Base-by-base conservation (phyloP, 2,329 filamentous ascomycete species). In the Diaporthe australafricana region DNA sequence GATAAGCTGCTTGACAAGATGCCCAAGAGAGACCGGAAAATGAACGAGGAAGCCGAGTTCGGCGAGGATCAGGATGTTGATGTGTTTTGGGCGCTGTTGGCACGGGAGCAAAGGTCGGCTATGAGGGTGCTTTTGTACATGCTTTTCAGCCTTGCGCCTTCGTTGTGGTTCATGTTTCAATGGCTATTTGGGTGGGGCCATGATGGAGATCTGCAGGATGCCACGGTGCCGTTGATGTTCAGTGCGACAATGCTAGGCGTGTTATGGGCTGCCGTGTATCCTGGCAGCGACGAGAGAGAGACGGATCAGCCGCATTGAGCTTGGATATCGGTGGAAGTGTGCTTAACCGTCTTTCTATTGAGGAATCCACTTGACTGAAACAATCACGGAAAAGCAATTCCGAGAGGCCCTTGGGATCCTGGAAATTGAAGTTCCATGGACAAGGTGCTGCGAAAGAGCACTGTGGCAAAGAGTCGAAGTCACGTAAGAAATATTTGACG, bases 11-110 rank as follows among this genome's bases (percentile, higher is more conserved):
- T 70, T 5, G 40, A 48, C 9, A 52, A 42, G 30, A 50, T 70
- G n/a, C 68, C 47, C 11, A 70, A 55, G 48, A 32, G 68, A 3
- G 62, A 48, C 14, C 30, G 56, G 20, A 47, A 55, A 7, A 57
- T 70, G 20, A 32, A 55, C 3, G 35, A 35, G 4, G 38, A 66
- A n/a, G 78, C 68, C 9, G 57, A 70, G 27, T 55, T 70, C 30
- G 35, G 42, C 38, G 63, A 70, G 27, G 56, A 45, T 9, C 56
- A 60, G 38, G 56, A 45, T 17, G 57, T 66, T 11, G 68, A 70
- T 48, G 55, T 65, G 3, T 65, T 70, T 35, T 70, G 48, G 68
- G 68, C 57, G 3, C 40, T 70, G 17, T 48, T 66, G 16, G 38
- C 68, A 7, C 57, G 68, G 11, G 68, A 70, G 27, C 68, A 70